Percentiles rank a stretch among this genome's conserved stretches.
Conservation (phyloP, 768 basidiomycete species). For the Cystobasidium onofrii region DNA sequence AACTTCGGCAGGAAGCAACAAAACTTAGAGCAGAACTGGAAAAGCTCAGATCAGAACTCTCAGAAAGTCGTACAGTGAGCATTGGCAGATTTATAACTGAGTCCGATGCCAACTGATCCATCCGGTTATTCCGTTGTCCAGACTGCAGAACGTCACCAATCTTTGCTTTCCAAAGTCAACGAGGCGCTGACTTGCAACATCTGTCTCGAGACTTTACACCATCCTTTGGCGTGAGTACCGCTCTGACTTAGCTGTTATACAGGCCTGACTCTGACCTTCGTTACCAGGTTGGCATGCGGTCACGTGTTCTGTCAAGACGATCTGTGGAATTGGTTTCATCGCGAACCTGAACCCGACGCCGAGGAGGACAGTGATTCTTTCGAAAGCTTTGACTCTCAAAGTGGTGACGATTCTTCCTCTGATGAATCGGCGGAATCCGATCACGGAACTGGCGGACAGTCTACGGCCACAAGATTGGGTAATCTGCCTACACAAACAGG, state of each 20-base stretch:
- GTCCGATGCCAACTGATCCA: neutral
- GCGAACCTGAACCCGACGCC: neutral
- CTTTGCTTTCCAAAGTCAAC: neutral
- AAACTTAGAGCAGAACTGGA: neutral
- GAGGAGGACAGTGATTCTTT: neutral
- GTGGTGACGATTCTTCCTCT: neutral
- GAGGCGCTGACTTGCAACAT: constrained; percentile 22
- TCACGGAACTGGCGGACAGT: too few species aligned
- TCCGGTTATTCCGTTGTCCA: too few species aligned
- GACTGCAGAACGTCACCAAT: neutral
- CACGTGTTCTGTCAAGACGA: constrained; percentile 29
- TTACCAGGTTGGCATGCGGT: constrained; percentile 11
- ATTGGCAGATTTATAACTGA: neutral
- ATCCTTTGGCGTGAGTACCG: constrained; percentile 13
- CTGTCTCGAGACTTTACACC: constrained; percentile 20
- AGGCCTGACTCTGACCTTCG: neutral
- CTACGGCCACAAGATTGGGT: neutral
- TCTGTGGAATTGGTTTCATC: constrained; percentile 31
- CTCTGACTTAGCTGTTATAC: neutral
- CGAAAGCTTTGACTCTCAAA: neutral
- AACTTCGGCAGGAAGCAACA: neutral
- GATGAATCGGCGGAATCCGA: neutral
- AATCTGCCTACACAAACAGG: neutral
- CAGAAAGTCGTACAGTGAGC: neutral
- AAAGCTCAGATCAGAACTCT: neutral